phyloP scores from a whole-genome alignment of 805 yeast genomes.

The Teunomyces tritomae region DNA sequence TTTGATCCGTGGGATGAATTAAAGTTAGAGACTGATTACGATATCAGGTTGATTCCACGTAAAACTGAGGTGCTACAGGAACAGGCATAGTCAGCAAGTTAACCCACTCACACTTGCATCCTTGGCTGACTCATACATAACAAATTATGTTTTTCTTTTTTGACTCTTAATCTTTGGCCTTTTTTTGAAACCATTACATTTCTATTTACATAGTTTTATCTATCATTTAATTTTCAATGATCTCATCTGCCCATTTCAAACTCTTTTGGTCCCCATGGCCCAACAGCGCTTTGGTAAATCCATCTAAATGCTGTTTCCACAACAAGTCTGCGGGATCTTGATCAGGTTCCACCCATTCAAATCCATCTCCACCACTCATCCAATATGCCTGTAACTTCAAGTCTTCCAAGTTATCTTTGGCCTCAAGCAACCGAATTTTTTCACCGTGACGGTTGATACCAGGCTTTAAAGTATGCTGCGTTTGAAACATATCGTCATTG shows the following conservation, averaged over 20 bases:
- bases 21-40: constrained; percentile 36
- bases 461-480: constrained; percentile 28
- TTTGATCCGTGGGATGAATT: constrained; percentile 48
- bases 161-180: no score
- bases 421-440: constrained; percentile 36
- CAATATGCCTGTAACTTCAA: constrained; percentile 75
- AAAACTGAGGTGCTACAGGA: constrained; percentile 8
- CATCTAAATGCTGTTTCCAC: constrained; percentile 34
- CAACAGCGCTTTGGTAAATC: constrained; percentile 18
- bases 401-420: constrained; percentile 57
- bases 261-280: constrained; percentile 12
- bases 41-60: constrained; percentile 37
- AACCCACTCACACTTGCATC: no score
- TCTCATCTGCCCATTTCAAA: constrained; percentile 42
- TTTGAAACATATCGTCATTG: constrained; percentile 19
- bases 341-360: constrained; percentile 88
- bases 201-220: not conserved
- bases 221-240: constrained; percentile 20
- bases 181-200: not conserved
- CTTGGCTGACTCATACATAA: no score
- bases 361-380: constrained; percentile 84
- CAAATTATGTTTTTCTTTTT: no score
- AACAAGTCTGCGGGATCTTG: constrained; percentile 77
- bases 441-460: constrained; percentile 38
- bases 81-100: not conserved